Conservation (phyloP, 169 alveolate species). For the Plasmodium fragile region DNA sequence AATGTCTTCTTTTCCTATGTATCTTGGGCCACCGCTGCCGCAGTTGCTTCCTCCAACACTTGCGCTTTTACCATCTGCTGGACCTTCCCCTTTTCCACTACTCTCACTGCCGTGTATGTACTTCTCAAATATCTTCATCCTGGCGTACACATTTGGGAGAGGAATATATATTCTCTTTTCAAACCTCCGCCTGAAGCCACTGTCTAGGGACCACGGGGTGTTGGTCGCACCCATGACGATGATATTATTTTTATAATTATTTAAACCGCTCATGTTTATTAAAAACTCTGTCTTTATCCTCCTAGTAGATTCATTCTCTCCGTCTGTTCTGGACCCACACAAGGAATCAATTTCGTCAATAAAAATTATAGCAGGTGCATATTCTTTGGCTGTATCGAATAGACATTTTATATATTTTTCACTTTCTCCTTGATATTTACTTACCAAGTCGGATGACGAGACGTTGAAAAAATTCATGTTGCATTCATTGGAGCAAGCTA, state of each 20-base stretch:
- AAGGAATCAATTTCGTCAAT: constrained; percentile 99
- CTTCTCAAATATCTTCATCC: constrained; percentile 89
- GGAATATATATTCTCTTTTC: constrained; percentile 98
- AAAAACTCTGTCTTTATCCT: constrained; percentile 99
- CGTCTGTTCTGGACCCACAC: constrained; percentile 95
- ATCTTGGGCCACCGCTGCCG: constrained; percentile 76
- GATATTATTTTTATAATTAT: constrained; percentile 72
- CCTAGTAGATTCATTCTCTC: constrained; percentile 98
- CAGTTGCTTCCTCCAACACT: constrained; percentile 75
- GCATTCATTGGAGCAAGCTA: constrained; percentile 99
- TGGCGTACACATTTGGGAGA: constrained; percentile 96
- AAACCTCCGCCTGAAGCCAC: constrained; percentile 98
- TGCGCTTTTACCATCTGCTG: constrained; percentile 86
- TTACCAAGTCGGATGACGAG: constrained; percentile 97
- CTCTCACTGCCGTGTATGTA: constrained; percentile 79
- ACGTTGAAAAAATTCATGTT: constrained; percentile 95
- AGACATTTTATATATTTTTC: constrained; percentile 95
- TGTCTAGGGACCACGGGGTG: constrained; percentile 98
- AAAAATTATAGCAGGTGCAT: constrained; percentile 97
- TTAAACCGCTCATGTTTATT: constrained; percentile 97
- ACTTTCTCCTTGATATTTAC: constrained; percentile 99
- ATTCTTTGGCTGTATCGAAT: constrained; percentile 96
- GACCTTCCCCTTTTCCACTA: constrained; percentile 81
- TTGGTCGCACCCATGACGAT: constrained; percentile 86
- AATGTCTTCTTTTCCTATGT: constrained; percentile 88